Percentiles rank a stretch among this genome's conserved stretches.
Conservation (phyloP, 1,284 basidiomycete species). For the Boletus semigastroideus region DNA sequence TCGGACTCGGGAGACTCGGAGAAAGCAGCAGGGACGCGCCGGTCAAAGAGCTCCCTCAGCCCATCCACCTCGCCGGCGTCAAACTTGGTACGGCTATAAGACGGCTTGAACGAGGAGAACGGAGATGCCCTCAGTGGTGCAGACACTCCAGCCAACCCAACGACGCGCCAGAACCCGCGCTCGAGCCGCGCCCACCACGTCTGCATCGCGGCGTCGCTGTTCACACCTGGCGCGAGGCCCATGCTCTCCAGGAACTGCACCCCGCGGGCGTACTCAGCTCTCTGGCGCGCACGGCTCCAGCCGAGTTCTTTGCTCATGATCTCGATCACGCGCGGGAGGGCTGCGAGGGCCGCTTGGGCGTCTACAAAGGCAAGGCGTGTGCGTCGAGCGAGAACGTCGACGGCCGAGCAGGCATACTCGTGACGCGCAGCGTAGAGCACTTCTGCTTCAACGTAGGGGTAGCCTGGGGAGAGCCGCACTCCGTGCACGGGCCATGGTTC, state of each 20-base stretch:
- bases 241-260: conserved; percentile 73
- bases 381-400: conserved; percentile 92
- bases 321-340: conserved; percentile 85
- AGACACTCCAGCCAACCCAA: conserved; percentile 18
- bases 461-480: conserved; percentile 69
- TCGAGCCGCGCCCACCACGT: conserved; percentile 25
- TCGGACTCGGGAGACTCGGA: neutral
- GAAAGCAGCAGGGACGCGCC: conserved; percentile 29
- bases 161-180: conserved; percentile 27
- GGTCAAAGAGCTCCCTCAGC: conserved; percentile 58
- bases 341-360: conserved; percentile 81
- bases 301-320: conserved; percentile 88
- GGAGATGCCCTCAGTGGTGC: neutral
- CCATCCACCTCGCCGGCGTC: conserved; percentile 67
- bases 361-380: conserved; percentile 93
- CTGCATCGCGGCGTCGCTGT: neutral
- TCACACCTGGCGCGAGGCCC: conserved; percentile 58
- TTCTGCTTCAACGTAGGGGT: conserved; percentile 94
- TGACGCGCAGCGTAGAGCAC: conserved; percentile 86
- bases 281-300: conserved; percentile 66
- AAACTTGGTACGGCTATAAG: conserved; percentile 60
- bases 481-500: conserved; percentile 86
- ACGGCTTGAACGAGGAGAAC: conserved; percentile 26
- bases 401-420: conserved; percentile 90
- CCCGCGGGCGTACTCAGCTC: conserved; percentile 59